Evolutionary conservation across 805 yeast genomes (phyloP).

Genomic region (Blastobotrys parvus): DNA sequence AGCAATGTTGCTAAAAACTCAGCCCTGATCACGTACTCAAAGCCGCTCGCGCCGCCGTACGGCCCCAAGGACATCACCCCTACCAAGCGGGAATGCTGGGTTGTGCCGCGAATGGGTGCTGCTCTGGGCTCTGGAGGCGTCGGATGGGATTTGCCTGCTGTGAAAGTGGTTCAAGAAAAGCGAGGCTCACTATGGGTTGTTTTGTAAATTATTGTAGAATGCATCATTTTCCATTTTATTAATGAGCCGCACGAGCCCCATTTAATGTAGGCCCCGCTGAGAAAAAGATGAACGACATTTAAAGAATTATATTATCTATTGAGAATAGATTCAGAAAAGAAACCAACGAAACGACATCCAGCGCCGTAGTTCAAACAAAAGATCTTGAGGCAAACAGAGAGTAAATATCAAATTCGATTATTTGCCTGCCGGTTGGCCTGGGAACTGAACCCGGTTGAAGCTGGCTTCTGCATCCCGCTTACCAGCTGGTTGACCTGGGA

Average conservation of each 20-base stretch:
- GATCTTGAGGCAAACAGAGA: too few relatives aligned
- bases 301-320: not conserved
- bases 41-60: constrained; percentile 85
- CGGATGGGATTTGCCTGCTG: constrained; percentile 87
- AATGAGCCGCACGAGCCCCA: not conserved
- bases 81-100: constrained; percentile 76
- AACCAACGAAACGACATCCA: not conserved
- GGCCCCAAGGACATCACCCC: constrained; percentile 64
- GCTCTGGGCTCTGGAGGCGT: constrained; percentile 71
- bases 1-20: constrained; percentile 70
- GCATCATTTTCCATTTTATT: not conserved
- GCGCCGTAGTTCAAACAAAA: too few relatives aligned
- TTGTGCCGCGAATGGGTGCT: constrained; percentile 85
- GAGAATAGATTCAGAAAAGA: not conserved
- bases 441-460: not conserved
- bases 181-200: constrained; percentile 58
- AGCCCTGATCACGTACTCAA: constrained; percentile 71
- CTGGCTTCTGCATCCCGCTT: too few relatives aligned
- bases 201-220: constrained; percentile 3
- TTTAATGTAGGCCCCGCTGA: not conserved
- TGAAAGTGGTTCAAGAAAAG: constrained; percentile 67
- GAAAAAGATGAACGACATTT: not conserved
- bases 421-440: too few relatives aligned
- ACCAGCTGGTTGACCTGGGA: too few relatives aligned
- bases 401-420: too few relatives aligned